Conservation (phyloP, 2,329 filamentous ascomycete genomes). For the Apiospora pterosperma region DNA sequence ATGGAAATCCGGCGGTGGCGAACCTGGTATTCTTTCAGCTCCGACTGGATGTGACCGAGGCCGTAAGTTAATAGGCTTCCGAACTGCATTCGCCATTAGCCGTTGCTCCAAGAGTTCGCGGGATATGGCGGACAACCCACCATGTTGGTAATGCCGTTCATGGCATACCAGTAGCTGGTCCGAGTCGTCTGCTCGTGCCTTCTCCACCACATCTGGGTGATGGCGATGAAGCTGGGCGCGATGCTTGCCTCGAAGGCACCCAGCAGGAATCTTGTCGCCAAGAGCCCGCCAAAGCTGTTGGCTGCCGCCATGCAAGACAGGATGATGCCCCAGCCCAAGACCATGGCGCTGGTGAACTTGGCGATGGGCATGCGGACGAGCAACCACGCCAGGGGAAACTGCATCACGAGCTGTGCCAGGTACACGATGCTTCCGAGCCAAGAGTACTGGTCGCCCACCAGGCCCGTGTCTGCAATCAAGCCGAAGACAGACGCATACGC, state of each 20-base stretch:
- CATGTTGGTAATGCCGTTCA: slow-evolving; percentile 58
- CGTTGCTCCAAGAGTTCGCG: neutral
- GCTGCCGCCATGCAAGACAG: slow-evolving; percentile 50
- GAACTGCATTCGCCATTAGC: slow-evolving; percentile 28
- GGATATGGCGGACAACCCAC: slow-evolving; percentile 17
- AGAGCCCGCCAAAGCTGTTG: slow-evolving; percentile 43
- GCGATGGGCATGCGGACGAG: slow-evolving; percentile 59
- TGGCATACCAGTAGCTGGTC: slow-evolving; percentile 57
- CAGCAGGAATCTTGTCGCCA: slow-evolving; percentile 52
- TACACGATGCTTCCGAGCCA: slow-evolving; percentile 41
- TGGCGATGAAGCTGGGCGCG: slow-evolving; percentile 51
- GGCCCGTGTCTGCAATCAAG: slow-evolving; percentile 53
- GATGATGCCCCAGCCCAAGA: slow-evolving; percentile 49
- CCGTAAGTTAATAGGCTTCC: slow-evolving; percentile 56
- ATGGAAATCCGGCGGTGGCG: neutral
- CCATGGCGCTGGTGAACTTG: slow-evolving; percentile 53
- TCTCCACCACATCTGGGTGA: slow-evolving; percentile 61
- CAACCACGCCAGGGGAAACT: slow-evolving; percentile 48
- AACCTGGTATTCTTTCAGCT: slow-evolving; percentile 30
- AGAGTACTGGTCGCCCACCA: slow-evolving; percentile 51
- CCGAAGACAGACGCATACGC: slow-evolving; percentile 62
- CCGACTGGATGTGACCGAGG: slow-evolving; percentile 52
- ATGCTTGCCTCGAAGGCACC: slow-evolving; percentile 52
- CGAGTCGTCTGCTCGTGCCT: slow-evolving; percentile 55
- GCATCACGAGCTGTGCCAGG: slow-evolving; percentile 50